A percentile compares a stretch with the other conserved stretches of the same genome.
Conservation (phyloP, 78 protist species). For the Blattamonas nauphoetae region DNA sequence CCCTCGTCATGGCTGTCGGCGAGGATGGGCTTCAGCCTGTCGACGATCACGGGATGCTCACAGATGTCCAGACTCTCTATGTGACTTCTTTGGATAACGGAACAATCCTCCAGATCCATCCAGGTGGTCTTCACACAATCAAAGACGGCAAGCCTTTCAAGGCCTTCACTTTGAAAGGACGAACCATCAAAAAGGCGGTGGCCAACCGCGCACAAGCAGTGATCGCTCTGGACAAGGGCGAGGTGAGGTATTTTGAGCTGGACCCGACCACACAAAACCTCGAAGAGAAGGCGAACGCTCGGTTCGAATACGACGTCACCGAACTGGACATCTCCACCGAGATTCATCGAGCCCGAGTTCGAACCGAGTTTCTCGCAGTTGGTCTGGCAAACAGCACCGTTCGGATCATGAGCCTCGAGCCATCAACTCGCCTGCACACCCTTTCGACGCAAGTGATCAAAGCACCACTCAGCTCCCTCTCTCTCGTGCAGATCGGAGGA, state of each 20-base stretch:
- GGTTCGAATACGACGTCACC: background rate
- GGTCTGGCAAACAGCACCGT: background rate
- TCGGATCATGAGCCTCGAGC: background rate
- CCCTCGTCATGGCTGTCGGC: conserved; percentile 76
- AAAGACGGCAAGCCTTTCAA: background rate
- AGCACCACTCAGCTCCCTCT: too few species aligned
- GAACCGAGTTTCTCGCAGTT: background rate
- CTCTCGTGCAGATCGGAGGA: too few species aligned
- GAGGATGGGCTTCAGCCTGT: conserved; percentile 36
- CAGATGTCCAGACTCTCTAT: conserved; percentile 1
- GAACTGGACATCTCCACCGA: background rate
- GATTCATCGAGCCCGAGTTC: background rate
- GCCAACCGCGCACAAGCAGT: conserved; percentile 53
- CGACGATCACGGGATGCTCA: conserved; percentile 66
- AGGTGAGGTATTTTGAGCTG: conserved; percentile 86
- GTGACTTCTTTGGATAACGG: background rate
- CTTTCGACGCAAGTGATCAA: too few species aligned
- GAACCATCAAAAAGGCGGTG: too few species aligned
- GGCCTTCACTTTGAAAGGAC: too few species aligned
- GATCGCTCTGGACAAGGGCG: conserved; percentile 58
- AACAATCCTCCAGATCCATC: background rate
- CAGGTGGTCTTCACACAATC: background rate
- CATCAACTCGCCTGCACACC: too few species aligned
- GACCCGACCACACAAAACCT: conserved; percentile 40
- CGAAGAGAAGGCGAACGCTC: background rate